Evolutionary conservation across 768 basidiomycete species (phyloP), one percentile per base, ranked within the genome.

Genomic region (Tricholoma flavovirens): DNA sequence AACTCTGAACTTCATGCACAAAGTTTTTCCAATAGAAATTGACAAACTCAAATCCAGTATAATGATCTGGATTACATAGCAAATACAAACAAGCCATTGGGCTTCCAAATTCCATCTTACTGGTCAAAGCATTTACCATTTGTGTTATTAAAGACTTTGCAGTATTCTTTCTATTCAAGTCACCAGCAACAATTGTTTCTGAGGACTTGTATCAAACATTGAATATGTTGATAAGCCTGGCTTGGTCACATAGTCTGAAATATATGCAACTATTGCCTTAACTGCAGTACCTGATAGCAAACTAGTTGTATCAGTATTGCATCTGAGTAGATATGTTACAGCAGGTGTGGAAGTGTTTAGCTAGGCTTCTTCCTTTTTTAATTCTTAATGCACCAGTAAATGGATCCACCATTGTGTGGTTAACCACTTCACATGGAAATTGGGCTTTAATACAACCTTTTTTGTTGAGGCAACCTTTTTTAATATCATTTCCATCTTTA

Each of bases 211-310:
- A 57, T 0, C 69, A 17, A 5, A 67, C 51, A 21, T 57, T n/a
- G 63, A 54, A 24, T 58, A 56, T 2, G 71, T 75, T 46, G 75
- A 78, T 8, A 79, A 57, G 2, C 60, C 43, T 0, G 64, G 49
- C 57, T 80, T 80, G 0, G 73, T 76, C 1, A 78, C 67, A 60
- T 80, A 79, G 36, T 79, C 75, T n/a, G n/a, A n/a, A n/a, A n/a
- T n/a, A n/a, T n/a, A n/a, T n/a, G n/a, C n/a, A n/a, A n/a, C n/a
- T n/a, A n/a, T n/a, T n/a, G n/a, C n/a, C n/a, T n/a, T n/a, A n/a
- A n/a, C n/a, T n/a, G n/a, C n/a, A n/a, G n/a, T n/a, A n/a, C n/a
- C n/a, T n/a, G n/a, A n/a, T n/a, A n/a, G n/a, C n/a, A n/a, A n/a
- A n/a, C n/a, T n/a, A 3, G 75, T 66, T 0, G 76, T 66, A 64